phyloP scores from a whole-genome alignment of 1,139 yeast genomes.

The Geotrichum cucujoidarum region DNA sequence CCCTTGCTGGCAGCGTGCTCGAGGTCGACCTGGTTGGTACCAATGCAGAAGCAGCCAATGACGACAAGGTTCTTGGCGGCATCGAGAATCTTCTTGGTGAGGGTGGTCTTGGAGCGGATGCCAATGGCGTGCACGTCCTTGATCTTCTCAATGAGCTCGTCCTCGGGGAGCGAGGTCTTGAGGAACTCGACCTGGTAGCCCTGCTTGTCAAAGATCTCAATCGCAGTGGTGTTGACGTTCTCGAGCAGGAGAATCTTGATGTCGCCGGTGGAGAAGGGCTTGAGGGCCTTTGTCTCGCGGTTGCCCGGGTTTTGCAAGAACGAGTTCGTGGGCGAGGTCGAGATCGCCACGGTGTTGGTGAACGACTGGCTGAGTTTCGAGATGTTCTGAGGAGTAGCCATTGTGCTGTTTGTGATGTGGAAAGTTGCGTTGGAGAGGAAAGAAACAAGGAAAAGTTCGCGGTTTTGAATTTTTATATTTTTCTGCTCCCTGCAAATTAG shows the following conservation, averaged over 20 bases:
- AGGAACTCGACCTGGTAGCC: slow-evolving; percentile 96
- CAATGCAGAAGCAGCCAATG: slow-evolving; percentile 98
- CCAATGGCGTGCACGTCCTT: slow-evolving; percentile 94
- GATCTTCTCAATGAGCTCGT: slow-evolving; percentile 90
- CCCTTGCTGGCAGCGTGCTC: slow-evolving; percentile 90
- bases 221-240: slow-evolving; percentile 90
- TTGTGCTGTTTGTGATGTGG: slow-evolving; percentile 25
- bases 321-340: slow-evolving; percentile 42
- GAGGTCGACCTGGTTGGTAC: slow-evolving; percentile 95
- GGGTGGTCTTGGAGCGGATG: slow-evolving; percentile 91
- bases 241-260: slow-evolving; percentile 85
- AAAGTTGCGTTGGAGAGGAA: background rate
- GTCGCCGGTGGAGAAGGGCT: slow-evolving; percentile 89
- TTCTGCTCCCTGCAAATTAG: no score
- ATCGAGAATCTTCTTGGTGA: slow-evolving; percentile 69
- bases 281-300: slow-evolving; percentile 52
- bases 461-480: no score
- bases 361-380: slow-evolving; percentile 51
- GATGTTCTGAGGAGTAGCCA: slow-evolving; percentile 70
- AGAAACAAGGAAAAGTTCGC: background rate
- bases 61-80: slow-evolving; percentile 87
- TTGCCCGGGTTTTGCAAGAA: slow-evolving; percentile 43
- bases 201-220: slow-evolving; percentile 75
- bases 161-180: slow-evolving; percentile 86
- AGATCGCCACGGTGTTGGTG: slow-evolving; percentile 47